Evolutionary conservation across 2,329 filamentous ascomycete genomes (phyloP).

Genomic region (Ophiostoma fasciatum): DNA sequence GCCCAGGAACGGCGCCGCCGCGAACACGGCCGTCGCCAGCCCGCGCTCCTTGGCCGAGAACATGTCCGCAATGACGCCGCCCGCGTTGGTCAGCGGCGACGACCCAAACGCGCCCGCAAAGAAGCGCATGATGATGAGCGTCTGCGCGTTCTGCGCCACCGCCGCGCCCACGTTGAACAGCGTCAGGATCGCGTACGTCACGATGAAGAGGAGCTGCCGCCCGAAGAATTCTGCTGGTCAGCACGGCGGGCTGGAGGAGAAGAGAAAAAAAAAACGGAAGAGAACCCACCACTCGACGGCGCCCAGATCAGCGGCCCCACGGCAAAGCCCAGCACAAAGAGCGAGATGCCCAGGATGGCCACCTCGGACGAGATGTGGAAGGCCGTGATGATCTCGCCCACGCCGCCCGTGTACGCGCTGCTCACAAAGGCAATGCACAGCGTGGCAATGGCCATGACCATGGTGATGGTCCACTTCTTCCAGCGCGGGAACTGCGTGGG

Average conservation of each 20-base stretch:
- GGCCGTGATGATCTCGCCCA: constrained; percentile 35
- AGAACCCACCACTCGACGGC: constrained; percentile 26
- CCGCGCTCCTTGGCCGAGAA: constrained; percentile 38
- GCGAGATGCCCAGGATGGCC: constrained; percentile 45
- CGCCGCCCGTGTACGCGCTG: constrained; percentile 48
- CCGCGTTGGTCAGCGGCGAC: constrained; percentile 46
- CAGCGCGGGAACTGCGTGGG: constrained; percentile 41
- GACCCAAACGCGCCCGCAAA: constrained; percentile 48
- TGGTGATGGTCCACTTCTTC: constrained; percentile 53
- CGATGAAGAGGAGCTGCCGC: constrained; percentile 42
- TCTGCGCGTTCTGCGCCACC: constrained; percentile 39
- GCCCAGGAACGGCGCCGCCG: constrained; percentile 50
- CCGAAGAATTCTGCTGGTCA: constrained; percentile 40
- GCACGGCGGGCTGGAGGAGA: not conserved
- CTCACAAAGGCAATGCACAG: constrained; percentile 57
- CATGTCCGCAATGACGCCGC: constrained; percentile 48
- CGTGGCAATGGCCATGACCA: constrained; percentile 49
- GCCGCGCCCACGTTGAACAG: constrained; percentile 47
- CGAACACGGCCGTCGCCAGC: constrained; percentile 47
- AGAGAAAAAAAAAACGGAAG: not conserved
- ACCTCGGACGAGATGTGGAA: constrained; percentile 38
- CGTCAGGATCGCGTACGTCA: constrained; percentile 39
- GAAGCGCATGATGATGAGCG: constrained; percentile 47
- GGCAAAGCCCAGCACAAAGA: constrained; percentile 43
- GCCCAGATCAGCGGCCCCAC: constrained; percentile 44